These are phyloP conservation scores for Fistulina hepatica DNA, from an alignment of 1,284 basidiomycete species.

Conservation along the genomic window DNA sequence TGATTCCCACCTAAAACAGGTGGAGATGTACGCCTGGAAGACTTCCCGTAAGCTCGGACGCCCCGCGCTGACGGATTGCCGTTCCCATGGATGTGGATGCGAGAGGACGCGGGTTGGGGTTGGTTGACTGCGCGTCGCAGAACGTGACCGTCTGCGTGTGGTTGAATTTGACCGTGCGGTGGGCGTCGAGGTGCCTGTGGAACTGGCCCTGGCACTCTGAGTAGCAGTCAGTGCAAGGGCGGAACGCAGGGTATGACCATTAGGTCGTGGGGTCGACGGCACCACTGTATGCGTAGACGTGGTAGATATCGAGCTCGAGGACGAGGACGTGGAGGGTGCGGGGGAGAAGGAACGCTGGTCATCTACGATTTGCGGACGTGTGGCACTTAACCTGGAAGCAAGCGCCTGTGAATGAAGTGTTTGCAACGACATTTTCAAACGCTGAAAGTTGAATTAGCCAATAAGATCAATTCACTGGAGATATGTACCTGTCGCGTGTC, in stretches of 20 bases:
- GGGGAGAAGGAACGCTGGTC: slow-evolving; percentile 32
- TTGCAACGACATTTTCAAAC: slow-evolving; percentile 31
- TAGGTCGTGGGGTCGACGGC: slow-evolving; percentile 28
- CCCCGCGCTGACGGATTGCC: slow-evolving; percentile 31
- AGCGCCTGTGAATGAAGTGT: slow-evolving; percentile 27
- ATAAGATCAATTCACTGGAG: not conserved
- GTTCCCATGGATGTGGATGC: slow-evolving; percentile 13
- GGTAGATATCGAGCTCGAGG: slow-evolving; percentile 47
- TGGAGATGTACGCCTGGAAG: slow-evolving; percentile 33
- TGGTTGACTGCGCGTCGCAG: not conserved
- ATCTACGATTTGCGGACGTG: slow-evolving; percentile 13
- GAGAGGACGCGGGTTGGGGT: slow-evolving; percentile 3
- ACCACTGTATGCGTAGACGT: slow-evolving; percentile 47
- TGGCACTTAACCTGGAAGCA: slow-evolving; percentile 15
- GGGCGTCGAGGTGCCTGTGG: slow-evolving; percentile 24
- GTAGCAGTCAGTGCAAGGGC: slow-evolving; percentile 17
- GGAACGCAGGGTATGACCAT: slow-evolving; percentile 9
- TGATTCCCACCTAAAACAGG: slow-evolving; percentile 38
- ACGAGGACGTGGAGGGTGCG: slow-evolving; percentile 38
- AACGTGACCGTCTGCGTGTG: slow-evolving; percentile 11
- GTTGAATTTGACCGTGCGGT: slow-evolving; percentile 21
- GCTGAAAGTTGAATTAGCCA: slow-evolving; percentile 24
- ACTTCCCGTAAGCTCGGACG: too few relatives aligned
- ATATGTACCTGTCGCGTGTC: slow-evolving; percentile 41
- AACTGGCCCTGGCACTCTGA: slow-evolving; percentile 17